Percentiles rank a stretch among this genome's conserved stretches.
These are phyloP conservation scores for Artemisia tridentata DNA, from an alignment of 129 eudicot species.

Conservation along the genomic window DNA sequence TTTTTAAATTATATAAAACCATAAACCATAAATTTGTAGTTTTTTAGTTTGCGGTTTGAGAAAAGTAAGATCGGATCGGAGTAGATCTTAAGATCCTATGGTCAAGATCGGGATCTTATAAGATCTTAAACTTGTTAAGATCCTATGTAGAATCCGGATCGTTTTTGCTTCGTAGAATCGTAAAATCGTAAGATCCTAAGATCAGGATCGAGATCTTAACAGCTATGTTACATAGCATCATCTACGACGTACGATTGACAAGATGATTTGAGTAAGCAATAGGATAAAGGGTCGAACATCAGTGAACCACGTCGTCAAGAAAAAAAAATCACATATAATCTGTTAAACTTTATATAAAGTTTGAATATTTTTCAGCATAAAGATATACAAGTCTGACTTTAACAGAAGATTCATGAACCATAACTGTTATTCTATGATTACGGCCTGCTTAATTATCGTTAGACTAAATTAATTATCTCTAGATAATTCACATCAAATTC, in stretches of 20 bases:
- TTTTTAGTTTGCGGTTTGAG: too few relatives aligned
- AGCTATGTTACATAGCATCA: background rate
- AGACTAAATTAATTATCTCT: background rate
- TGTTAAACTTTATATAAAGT: conserved; percentile 15
- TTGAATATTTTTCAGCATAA: background rate
- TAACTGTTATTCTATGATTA: background rate
- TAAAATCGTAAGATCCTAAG: too few relatives aligned
- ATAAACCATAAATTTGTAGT: too few relatives aligned
- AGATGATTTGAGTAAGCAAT: background rate
- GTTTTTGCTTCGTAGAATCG: too few relatives aligned
- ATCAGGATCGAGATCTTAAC: too few relatives aligned
- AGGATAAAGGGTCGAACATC: background rate
- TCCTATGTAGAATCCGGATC: too few relatives aligned
- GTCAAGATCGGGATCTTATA: too few relatives aligned
- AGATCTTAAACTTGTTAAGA: too few relatives aligned
- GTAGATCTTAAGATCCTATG: too few relatives aligned
- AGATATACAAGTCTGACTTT: background rate
- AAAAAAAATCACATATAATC: background rate
- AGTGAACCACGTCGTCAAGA: background rate
- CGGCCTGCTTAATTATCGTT: background rate
- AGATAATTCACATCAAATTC: conserved; percentile 2
- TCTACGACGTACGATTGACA: background rate
- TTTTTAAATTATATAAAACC: too few relatives aligned
- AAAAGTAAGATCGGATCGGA: too few relatives aligned
- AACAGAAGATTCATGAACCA: background rate